Conservation (phyloP, 73 alveolate species). For the Durusdinium trenchii region DNA sequence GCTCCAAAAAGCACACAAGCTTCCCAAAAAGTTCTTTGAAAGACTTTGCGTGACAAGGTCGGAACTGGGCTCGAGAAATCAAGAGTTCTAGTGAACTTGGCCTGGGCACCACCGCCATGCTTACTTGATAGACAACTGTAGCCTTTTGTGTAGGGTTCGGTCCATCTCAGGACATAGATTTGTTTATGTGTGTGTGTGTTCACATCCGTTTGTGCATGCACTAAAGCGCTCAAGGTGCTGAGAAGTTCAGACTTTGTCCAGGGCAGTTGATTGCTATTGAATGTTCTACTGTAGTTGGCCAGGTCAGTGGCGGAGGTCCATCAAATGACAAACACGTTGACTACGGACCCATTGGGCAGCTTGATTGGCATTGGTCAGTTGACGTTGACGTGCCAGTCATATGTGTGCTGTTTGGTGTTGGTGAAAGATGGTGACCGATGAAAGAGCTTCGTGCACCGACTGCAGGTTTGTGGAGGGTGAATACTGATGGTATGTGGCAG, state of each 20-base stretch:
- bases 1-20: not conserved
- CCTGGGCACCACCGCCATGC: slow-evolving; percentile 50
- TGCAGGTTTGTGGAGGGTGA: slow-evolving; percentile 87
- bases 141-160: not conserved
- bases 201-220: too few species aligned
- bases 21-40: not conserved
- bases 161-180: not conserved
- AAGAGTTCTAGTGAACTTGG: slow-evolving; percentile 68
- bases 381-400: too few species aligned
- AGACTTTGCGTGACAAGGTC: slow-evolving; percentile 35
- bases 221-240: too few species aligned
- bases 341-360: slow-evolving; percentile 87
- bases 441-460: not conserved
- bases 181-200: not conserved
- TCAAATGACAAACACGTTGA: slow-evolving; percentile 72
- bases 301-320: slow-evolving; percentile 95
- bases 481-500: too few species aligned
- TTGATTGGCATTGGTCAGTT: not conserved
- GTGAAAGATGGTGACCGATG: not conserved
- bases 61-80: slow-evolving; percentile 74
- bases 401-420: not conserved
- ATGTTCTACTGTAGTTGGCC: too few species aligned
- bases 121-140: not conserved
- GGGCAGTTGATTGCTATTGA: too few species aligned
- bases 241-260: too few species aligned